These are phyloP conservation scores for Botrytis sinoallii DNA, from an alignment of 2,329 filamentous ascomycete genomes.

Conservation along the genomic window DNA sequence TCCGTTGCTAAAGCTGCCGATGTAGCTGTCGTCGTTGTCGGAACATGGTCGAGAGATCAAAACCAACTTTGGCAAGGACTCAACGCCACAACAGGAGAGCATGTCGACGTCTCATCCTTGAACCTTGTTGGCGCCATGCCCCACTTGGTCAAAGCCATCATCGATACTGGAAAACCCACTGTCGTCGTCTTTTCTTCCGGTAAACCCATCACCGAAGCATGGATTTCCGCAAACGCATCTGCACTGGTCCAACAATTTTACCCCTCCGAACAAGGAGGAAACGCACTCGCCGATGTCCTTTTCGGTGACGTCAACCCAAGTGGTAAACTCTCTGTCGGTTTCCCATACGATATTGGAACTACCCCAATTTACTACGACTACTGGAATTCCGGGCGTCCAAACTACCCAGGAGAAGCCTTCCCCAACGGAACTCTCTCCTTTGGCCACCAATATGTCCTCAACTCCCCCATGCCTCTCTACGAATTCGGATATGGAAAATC, in stretches of 20 bases:
- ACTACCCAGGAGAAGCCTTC: conserved; percentile 68
- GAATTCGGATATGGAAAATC: conserved; percentile 83
- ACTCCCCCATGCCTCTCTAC: conserved; percentile 70
- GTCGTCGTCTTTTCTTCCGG: conserved; percentile 83
- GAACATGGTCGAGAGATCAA: conserved; percentile 70
- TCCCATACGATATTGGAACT: conserved; percentile 65
- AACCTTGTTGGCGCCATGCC: conserved; percentile 69
- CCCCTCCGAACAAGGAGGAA: conserved; percentile 75
- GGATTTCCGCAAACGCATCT: conserved; percentile 63
- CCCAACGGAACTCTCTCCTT: conserved; percentile 72
- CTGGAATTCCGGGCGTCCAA: conserved; percentile 72
- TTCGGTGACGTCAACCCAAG: conserved; percentile 71
- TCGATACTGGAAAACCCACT: conserved; percentile 66
- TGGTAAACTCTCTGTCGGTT: conserved; percentile 68
- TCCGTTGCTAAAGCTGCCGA: conserved; percentile 63
- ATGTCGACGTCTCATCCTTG: conserved; percentile 63
- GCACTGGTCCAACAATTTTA: conserved; percentile 74
- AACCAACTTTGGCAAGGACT: conserved; percentile 65
- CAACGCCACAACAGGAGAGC: conserved; percentile 73
- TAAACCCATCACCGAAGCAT: conserved; percentile 70
- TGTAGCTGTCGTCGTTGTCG: conserved; percentile 69
- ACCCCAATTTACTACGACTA: conserved; percentile 71
- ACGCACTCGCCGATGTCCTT: conserved; percentile 74
- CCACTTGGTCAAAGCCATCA: conserved; percentile 62
- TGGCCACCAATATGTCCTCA: conserved; percentile 87